phyloP scores from a whole-genome alignment of 139 green algal species.

The Trebouxia sp. region DNA sequence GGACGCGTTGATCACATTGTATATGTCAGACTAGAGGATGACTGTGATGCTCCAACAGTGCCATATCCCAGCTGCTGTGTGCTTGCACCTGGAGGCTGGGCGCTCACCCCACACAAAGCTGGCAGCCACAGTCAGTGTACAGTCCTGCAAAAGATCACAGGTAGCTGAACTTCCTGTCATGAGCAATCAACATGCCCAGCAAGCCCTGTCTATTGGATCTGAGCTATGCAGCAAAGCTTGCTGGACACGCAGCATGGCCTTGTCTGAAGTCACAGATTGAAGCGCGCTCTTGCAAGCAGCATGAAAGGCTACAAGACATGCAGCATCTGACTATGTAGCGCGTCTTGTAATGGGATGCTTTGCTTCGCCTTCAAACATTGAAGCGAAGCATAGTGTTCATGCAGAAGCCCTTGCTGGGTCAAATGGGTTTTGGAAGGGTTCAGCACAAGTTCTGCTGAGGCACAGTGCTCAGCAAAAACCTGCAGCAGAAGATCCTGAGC shows the following conservation, averaged over 20 bases:
- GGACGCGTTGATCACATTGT: not conserved
- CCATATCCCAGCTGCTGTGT: constrained; percentile 11
- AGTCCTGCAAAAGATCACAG: not conserved
- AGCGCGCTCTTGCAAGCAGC: not conserved
- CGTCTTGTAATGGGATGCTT: no score
- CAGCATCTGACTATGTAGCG: no score
- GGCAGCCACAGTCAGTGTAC: not conserved
- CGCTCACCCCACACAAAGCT: not conserved
- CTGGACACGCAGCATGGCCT: no score
- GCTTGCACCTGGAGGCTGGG: not conserved
- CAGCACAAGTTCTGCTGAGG: not conserved
- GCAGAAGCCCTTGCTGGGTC: not conserved
- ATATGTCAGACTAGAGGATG: not conserved
- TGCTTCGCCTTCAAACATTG: no score
- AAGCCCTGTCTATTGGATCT: no score
- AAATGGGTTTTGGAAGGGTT: not conserved
- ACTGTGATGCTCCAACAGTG: not conserved
- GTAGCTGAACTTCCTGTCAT: not conserved
- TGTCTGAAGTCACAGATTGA: no score
- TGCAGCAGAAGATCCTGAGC: not conserved
- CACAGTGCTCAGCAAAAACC: not conserved
- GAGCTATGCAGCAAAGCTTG: no score
- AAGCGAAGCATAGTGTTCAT: no score
- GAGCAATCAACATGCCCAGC: not conserved
- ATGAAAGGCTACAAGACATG: no score